phyloP scores from a whole-genome alignment of 2,329 filamentous ascomycete genomes.

The Cladophialophora psammophila region DNA sequence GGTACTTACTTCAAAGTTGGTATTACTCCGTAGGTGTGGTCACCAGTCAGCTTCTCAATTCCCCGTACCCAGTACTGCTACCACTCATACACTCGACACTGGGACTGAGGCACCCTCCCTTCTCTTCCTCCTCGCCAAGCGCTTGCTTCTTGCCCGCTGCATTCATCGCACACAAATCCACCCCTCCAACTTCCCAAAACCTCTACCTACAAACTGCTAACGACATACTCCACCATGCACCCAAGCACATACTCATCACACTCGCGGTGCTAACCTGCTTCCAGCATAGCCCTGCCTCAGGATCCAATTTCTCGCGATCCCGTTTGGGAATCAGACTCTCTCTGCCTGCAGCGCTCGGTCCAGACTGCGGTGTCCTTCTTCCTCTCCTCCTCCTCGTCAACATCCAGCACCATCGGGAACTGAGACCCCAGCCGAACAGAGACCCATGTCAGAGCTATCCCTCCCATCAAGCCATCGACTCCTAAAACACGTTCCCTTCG shows the following conservation, averaged over 20 bases:
- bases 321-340: conserved; percentile 33
- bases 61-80: not conserved
- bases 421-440: conserved; percentile 27
- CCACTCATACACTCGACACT: not conserved
- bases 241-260: not conserved
- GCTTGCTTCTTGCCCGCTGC: not conserved
- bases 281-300: conserved; percentile 32
- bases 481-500: conserved; percentile 11
- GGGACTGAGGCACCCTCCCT: not conserved
- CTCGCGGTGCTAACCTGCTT: conserved; percentile 17
- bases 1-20: too few relatives aligned
- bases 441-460: conserved; percentile 26
- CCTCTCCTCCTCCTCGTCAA: conserved; percentile 12
- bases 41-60: not conserved
- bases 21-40: too few relatives aligned
- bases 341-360: conserved; percentile 34
- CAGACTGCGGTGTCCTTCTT: conserved; percentile 25
- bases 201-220: not conserved
- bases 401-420: conserved; percentile 15
- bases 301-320: conserved; percentile 37
- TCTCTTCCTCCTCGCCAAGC: not conserved
- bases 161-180: not conserved
- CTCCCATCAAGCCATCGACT: conserved; percentile 13
- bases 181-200: conserved; percentile 5
- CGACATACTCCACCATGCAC: not conserved